Percentiles rank a stretch among this genome's conserved stretches.
Evolutionary conservation across 352 stramenopile genomes (phyloP).

Genomic region (Plasmopara muralis): DNA sequence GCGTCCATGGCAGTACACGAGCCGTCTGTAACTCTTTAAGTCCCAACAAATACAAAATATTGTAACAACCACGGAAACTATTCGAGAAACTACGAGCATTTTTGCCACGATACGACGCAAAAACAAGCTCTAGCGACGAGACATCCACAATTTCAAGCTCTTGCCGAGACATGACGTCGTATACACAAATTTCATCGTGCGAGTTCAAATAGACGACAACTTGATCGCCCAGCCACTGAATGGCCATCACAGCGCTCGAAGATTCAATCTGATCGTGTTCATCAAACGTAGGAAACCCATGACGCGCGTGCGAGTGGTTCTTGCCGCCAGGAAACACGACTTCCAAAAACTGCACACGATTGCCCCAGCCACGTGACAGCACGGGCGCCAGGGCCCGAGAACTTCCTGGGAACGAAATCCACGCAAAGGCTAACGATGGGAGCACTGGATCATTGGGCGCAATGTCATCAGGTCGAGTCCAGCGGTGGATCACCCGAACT

Average conservation of each 20-base stretch:
- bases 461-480: conserved; percentile 80
- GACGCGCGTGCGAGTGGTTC: conserved; percentile 64
- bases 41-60: conserved; percentile 90
- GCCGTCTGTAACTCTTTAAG: conserved; percentile 90
- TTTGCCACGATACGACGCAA: conserved; percentile 87
- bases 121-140: conserved; percentile 89
- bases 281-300: conserved; percentile 92
- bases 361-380: conserved; percentile 90
- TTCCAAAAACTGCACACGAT: conserved; percentile 90
- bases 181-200: conserved; percentile 94
- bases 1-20: conserved; percentile 87
- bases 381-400: conserved; percentile 81
- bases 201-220: conserved; percentile 93
- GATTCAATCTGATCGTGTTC: conserved; percentile 91
- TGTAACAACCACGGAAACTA: conserved; percentile 90
- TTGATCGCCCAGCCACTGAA: conserved; percentile 95
- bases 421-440: conserved; percentile 92
- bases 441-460: conserved; percentile 67
- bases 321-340: conserved; percentile 72
- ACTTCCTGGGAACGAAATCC: conserved; percentile 86
- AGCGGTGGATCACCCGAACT: conserved; percentile 92
- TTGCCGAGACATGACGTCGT: conserved; percentile 94
- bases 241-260: conserved; percentile 84
- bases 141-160: conserved; percentile 94
- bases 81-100: conserved; percentile 77